Conservation (phyloP, 2,329 filamentous ascomycete genomes). For the Thelonectria rubi region DNA sequence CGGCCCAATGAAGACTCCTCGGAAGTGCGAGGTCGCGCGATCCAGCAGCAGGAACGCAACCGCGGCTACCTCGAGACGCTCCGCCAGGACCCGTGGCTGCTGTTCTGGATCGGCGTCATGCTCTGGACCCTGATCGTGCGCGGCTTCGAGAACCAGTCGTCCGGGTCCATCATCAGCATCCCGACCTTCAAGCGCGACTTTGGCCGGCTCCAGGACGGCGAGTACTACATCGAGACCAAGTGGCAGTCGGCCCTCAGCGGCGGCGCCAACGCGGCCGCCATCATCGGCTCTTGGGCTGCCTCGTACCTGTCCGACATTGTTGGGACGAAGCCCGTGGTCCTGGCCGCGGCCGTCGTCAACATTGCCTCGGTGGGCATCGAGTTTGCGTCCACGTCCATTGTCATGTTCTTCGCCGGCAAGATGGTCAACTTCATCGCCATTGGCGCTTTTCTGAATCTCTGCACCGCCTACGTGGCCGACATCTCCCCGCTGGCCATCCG, state of each 20-base stretch:
- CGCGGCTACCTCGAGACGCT: slow-evolving; percentile 39
- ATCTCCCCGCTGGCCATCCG: slow-evolving; percentile 51
- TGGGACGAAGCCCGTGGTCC: slow-evolving; percentile 39
- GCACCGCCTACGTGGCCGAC: slow-evolving; percentile 51
- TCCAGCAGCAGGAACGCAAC: slow-evolving; percentile 44
- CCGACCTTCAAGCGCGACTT: slow-evolving; percentile 36
- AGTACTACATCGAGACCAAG: slow-evolving; percentile 39
- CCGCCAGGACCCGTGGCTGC: slow-evolving; percentile 41
- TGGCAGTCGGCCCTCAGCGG: slow-evolving; percentile 45
- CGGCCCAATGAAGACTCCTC: too few relatives aligned
- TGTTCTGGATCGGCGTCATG: slow-evolving; percentile 45
- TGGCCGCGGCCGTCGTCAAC: slow-evolving; percentile 36
- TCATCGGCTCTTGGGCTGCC: slow-evolving; percentile 38
- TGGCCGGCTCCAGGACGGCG: slow-evolving; percentile 20
- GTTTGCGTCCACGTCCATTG: slow-evolving; percentile 42
- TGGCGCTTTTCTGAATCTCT: slow-evolving; percentile 50
- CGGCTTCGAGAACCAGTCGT: slow-evolving; percentile 42
- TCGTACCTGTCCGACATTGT: slow-evolving; percentile 39
- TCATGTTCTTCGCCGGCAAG: slow-evolving; percentile 45
- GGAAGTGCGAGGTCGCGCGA: slow-evolving; percentile 35
- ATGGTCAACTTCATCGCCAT: slow-evolving; percentile 45
- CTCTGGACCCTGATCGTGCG: slow-evolving; percentile 44
- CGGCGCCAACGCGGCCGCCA: slow-evolving; percentile 37
- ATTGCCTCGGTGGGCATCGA: slow-evolving; percentile 44
- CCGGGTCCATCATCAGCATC: slow-evolving; percentile 35